These are phyloP conservation scores for Phytophthora pluvialis DNA, from an alignment of 352 stramenopile species.

Conservation along the genomic window DNA sequence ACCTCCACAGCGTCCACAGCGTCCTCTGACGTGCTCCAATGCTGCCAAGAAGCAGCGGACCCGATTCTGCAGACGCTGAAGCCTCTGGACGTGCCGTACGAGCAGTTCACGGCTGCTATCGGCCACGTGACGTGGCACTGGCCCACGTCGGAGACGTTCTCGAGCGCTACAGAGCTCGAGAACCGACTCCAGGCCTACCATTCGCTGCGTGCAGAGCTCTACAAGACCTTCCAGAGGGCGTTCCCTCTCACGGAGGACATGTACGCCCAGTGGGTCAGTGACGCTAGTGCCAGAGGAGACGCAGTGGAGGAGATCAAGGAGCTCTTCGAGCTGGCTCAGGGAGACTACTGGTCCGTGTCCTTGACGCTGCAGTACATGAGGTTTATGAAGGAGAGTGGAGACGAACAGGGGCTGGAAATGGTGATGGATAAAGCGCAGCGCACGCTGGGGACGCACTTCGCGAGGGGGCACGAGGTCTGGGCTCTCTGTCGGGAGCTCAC, in stretches of 20 bases:
- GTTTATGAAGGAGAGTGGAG: constrained; percentile 41
- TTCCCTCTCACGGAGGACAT: constrained; percentile 68
- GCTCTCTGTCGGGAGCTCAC: constrained; percentile 54
- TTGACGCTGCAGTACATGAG: constrained; percentile 48
- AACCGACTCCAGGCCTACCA: constrained; percentile 27
- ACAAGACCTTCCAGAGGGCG: constrained; percentile 49
- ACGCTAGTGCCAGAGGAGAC: constrained; percentile 23
- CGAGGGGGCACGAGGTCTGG: constrained; percentile 69
- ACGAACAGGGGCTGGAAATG: constrained; percentile 32
- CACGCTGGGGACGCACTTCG: constrained; percentile 59
- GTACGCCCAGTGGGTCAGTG: constrained; percentile 61
- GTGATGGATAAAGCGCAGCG: constrained; percentile 41
- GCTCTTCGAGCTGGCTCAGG: constrained; percentile 47
- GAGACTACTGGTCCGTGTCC: constrained; percentile 67
- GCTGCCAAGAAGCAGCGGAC: constrained; percentile 26
- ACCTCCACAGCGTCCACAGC: neutral
- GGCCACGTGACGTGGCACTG: constrained; percentile 43
- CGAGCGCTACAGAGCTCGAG: constrained; percentile 7
- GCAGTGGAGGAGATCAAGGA: constrained; percentile 13
- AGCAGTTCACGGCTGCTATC: constrained; percentile 44
- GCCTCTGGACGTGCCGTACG: constrained; percentile 38
- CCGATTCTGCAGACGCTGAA: constrained; percentile 15
- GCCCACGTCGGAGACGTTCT: constrained; percentile 18
- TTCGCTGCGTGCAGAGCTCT: constrained; percentile 43
- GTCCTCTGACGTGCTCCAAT: constrained; percentile 8